Percentiles rank a stretch among this genome's conserved stretches.
Evolutionary conservation across 1,139 yeast genomes (phyloP).

Genomic region (Pichia sp.): DNA sequence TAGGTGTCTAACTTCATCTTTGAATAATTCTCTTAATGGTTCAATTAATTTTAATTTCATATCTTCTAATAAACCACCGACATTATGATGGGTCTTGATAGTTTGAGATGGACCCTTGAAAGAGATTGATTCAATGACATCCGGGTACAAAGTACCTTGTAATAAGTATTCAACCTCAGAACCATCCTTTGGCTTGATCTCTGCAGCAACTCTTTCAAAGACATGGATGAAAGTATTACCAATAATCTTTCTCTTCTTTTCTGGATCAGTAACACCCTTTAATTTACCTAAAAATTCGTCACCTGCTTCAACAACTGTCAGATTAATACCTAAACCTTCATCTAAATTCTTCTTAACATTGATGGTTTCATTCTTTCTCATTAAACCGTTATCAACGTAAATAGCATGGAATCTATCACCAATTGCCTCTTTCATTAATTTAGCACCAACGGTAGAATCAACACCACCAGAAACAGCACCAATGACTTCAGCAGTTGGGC

Average conservation of each 20-base stretch:
- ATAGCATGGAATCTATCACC: conserved; percentile 99
- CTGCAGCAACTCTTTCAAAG: conserved; percentile 92
- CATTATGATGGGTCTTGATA: conserved; percentile 98
- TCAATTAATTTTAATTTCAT: conserved; percentile 98
- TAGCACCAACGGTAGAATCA: conserved; percentile 98
- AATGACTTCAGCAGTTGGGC: conserved; percentile 96
- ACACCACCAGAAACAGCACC: conserved; percentile 99
- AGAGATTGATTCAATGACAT: conserved; percentile 95
- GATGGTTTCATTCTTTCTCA: conserved; percentile 90
- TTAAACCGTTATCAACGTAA: conserved; percentile 94
- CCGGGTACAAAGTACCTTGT: conserved; percentile 98
- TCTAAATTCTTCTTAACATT: conserved; percentile 82
- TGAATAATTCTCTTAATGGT: conserved; percentile 96
- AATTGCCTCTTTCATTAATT: conserved; percentile 95
- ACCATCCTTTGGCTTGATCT: conserved; percentile 83
- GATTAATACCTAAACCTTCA: conserved; percentile 88
- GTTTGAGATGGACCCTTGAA: conserved; percentile 99
- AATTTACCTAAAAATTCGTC: conserved; percentile 81
- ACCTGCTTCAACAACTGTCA: conserved; percentile 90
- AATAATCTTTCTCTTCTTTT: conserved; percentile 96
- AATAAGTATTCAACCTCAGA: conserved; percentile 86
- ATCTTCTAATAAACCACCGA: conserved; percentile 94
- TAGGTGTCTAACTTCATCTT: conserved; percentile 95
- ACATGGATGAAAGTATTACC: conserved; percentile 98
- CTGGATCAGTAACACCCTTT: conserved; percentile 96